Base-by-base conservation (phyloP, 1,284 basidiomycete species). In the Chiua sp. region DNA sequence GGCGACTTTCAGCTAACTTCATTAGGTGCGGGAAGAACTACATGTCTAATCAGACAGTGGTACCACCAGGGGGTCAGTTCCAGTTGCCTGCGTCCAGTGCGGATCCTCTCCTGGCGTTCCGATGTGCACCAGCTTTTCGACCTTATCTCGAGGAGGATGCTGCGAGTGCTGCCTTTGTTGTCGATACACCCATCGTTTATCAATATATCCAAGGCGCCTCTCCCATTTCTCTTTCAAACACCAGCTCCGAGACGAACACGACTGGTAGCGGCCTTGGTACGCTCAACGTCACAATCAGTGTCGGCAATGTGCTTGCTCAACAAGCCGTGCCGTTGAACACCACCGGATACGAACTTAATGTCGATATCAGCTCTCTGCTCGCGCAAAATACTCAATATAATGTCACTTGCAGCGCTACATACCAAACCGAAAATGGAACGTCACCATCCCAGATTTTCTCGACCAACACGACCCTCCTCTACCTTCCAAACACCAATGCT, bases 21-120 rank as follows among this genome's bases (percentile, higher is more conserved):
- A 30, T 46, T 42, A 87, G 88, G 87, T 90, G 88, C 65, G 85
- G 83, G 42, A 90, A 90, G 69, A 81, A 89, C 65, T 91, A 83
- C 67, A 85, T 84, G 81, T 57, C 75, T 10, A 79, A 78, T 33
- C 73, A 79, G 49, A 78, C 83, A 0, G 72, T 84, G 8, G 77
- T 82, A n/a, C 79, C 81, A 10, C 87, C 87, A 15, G 84, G 80
- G 37, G 88, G 88, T 44, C 75, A 85, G 62, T 91, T 91, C 65
- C 79, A 83, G 5, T 66, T 80, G 3, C 84, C 87, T 1, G 71
- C 73, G 0, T 71, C 72, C 0, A 86, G 85, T 1, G 61, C 71
- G 0, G 72, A 70, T 2, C 83, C 87, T 22, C 79, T 90, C 6
- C 77, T 92, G 16, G 84, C 87, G 0, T 79, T 92, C 57, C 83